These are phyloP conservation scores for Pseudomonodictys pantanalensis DNA, from an alignment of 495 filamentous ascomycete species.

Conservation along the genomic window DNA sequence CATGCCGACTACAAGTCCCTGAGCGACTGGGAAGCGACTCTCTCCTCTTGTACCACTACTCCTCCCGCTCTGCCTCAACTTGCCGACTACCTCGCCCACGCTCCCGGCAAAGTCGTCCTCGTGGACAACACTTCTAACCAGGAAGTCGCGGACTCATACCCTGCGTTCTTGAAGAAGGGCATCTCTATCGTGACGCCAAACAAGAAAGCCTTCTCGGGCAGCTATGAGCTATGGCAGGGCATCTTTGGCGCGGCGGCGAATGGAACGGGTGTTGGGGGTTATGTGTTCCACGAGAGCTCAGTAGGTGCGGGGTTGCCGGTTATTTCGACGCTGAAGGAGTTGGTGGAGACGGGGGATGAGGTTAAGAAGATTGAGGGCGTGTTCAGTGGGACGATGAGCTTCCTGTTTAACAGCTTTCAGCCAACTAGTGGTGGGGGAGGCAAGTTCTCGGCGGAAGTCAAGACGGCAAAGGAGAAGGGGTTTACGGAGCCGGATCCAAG, in stretches of 20 bases:
- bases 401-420: conserved; percentile 93
- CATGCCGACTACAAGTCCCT: conserved; percentile 53
- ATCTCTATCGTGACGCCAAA: conserved; percentile 93
- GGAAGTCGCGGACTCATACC: conserved; percentile 74
- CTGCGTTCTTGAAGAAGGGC: conserved; percentile 68
- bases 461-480: conserved; percentile 86
- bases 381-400: conserved; percentile 93
- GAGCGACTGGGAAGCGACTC: conserved; percentile 35
- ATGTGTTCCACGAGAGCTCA: conserved; percentile 88
- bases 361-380: conserved; percentile 90
- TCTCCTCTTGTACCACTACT: conserved; percentile 56
- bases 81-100: conserved; percentile 64
- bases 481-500: conserved; percentile 96
- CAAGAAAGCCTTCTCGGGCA: conserved; percentile 91
- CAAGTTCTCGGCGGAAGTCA: conserved; percentile 83
- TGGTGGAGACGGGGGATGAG: conserved; percentile 84
- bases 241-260: conserved; percentile 64
- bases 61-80: conserved; percentile 63
- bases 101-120: conserved; percentile 70
- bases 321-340: conserved; percentile 83
- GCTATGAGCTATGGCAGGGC: conserved; percentile 70
- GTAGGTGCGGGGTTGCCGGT: conserved; percentile 91
- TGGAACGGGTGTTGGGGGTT: conserved; percentile 56
- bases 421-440: conserved; percentile 45
- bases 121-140: conserved; percentile 93